phyloP scores from a whole-genome alignment of 1,139 yeast genomes.

The Suhomyces kunorum region DNA sequence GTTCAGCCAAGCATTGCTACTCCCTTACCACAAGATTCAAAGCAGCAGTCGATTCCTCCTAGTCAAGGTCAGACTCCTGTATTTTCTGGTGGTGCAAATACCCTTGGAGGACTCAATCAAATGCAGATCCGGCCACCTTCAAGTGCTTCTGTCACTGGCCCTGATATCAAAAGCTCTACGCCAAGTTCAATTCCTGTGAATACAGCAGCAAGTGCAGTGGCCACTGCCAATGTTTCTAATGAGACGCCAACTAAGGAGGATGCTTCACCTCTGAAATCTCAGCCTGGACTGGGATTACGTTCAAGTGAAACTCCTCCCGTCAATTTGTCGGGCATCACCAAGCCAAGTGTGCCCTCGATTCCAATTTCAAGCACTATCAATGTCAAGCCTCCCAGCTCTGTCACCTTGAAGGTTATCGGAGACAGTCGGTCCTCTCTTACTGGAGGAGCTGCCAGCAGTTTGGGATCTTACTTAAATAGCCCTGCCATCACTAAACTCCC shows the following conservation, averaged over 20 bases:
- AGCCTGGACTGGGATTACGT: conserved; percentile 14
- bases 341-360: conserved; percentile 68
- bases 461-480: conserved; percentile 62
- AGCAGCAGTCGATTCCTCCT: conserved; percentile 4
- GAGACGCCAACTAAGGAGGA: conserved; percentile 15
- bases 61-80: conserved; percentile 11
- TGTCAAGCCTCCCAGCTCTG: conserved; percentile 64
- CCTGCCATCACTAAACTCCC: conserved; percentile 81
- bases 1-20: background rate
- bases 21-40: conserved; percentile 3
- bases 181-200: conserved; percentile 1
- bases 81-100: background rate
- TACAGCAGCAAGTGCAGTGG: conserved; percentile 22
- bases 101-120: conserved; percentile 3
- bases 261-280: conserved; percentile 9
- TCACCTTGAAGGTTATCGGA: conserved; percentile 51
- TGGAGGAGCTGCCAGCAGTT: conserved; percentile 76
- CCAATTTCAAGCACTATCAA: conserved; percentile 72
- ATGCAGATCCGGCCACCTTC: conserved; percentile 8
- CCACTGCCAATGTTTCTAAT: conserved; percentile 8
- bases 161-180: conserved; percentile 1
- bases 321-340: conserved; percentile 53
- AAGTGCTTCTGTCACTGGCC: conserved; percentile 11
- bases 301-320: conserved; percentile 20
- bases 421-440: conserved; percentile 75